phyloP scores from a whole-genome alignment of 2,329 filamentous ascomycete genomes.

The Aspergillus calidoustus region DNA sequence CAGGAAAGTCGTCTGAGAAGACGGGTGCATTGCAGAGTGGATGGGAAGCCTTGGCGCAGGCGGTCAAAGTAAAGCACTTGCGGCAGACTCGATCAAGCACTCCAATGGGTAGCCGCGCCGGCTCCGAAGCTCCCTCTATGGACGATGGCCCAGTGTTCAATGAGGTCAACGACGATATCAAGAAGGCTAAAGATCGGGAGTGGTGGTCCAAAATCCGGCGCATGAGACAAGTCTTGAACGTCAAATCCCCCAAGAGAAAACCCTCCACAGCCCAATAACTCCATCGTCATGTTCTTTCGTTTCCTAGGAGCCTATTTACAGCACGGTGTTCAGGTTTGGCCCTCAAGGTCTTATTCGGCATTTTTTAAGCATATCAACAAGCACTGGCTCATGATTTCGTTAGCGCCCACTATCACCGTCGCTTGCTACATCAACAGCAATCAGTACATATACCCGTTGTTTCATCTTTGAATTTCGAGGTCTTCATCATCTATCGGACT shows the following conservation, averaged over 20 bases:
- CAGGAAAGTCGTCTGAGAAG: constrained; percentile 36
- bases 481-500: not conserved
- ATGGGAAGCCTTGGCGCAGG: constrained; percentile 51
- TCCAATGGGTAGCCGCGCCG: constrained; percentile 35
- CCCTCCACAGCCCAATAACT: constrained; percentile 23
- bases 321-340: constrained; percentile 23
- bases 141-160: constrained; percentile 32
- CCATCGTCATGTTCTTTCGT: not conserved
- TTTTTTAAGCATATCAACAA: constrained; percentile 6
- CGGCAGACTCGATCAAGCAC: constrained; percentile 34
- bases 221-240: constrained; percentile 73
- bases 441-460: not conserved
- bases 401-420: not conserved
- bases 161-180: constrained; percentile 47
- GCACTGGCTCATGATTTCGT: not conserved
- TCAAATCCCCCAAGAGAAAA: constrained; percentile 63
- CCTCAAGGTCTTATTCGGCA: constrained; percentile 6
- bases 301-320: constrained; percentile 7
- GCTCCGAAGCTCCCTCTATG: constrained; percentile 28
- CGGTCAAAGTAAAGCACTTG: constrained; percentile 47
- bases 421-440: not conserved
- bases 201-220: constrained; percentile 72
- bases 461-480: not conserved
- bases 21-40: constrained; percentile 44
- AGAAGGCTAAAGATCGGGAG: constrained; percentile 69